phyloP scores from a whole-genome alignment of 495 filamentous ascomycete genomes.

The Oidiodendron maius region DNA sequence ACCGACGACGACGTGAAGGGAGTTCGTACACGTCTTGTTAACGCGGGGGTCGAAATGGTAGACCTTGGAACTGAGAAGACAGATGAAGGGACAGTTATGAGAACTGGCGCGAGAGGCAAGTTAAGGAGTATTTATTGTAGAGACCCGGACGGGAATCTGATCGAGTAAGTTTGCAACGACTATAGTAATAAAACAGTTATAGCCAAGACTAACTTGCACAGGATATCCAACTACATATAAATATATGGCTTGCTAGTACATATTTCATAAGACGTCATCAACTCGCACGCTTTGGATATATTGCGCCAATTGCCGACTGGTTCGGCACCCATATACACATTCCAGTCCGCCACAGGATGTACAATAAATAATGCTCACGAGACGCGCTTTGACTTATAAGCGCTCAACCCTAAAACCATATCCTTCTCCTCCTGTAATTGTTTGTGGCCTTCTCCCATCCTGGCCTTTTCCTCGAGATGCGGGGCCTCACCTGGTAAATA shows the following conservation, averaged over 20 bases:
- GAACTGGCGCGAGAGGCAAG: conserved; percentile 43
- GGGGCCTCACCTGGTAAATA: conserved; percentile 10
- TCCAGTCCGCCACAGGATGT: neutral
- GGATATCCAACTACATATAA: conserved; percentile 20
- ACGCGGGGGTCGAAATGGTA: conserved; percentile 15
- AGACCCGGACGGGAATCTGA: conserved; percentile 51
- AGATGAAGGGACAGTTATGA: conserved; percentile 35
- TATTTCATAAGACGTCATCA: neutral
- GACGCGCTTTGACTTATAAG: conserved; percentile 1
- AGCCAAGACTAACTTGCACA: too few relatives aligned
- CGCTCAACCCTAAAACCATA: conserved; percentile 11
- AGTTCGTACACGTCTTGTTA: conserved; percentile 8
- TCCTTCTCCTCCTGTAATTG: conserved; percentile 21
- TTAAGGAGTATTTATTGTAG: conserved; percentile 49
- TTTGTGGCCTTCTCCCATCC: conserved; percentile 14
- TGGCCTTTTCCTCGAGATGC: conserved; percentile 17
- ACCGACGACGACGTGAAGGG: conserved; percentile 32
- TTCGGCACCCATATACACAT: neutral
- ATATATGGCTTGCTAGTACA: neutral
- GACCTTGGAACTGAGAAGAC: conserved; percentile 12
- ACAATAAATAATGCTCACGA: neutral
- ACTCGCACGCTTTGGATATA: conserved; percentile 11
- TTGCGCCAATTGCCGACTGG: neutral
- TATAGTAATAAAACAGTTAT: neutral
- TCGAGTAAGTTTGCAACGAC: conserved; percentile 36